Percentiles rank a stretch among this genome's conserved stretches.
Conservation (phyloP, 306 rosid species). For the Quercus parvula region DNA sequence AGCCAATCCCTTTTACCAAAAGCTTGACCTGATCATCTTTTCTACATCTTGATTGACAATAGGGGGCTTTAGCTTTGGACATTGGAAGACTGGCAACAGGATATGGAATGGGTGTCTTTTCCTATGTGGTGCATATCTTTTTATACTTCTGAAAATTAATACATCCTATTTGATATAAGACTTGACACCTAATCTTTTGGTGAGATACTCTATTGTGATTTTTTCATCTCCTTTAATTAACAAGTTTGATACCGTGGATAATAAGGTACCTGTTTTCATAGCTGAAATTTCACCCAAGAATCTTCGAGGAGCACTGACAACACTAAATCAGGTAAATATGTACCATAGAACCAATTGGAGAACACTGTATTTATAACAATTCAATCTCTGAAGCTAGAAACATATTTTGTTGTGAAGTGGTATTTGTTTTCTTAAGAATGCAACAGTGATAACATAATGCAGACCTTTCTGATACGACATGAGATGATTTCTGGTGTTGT, state of each 20-base stretch:
- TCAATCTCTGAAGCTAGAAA: conserved; percentile 1
- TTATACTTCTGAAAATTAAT: conserved; percentile 1
- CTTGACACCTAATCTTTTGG: not conserved
- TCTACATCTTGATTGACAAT: conserved; percentile 15
- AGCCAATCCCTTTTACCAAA: not conserved
- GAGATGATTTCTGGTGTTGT: not conserved
- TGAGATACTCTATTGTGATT: conserved; percentile 7
- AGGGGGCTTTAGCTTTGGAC: conserved; percentile 71
- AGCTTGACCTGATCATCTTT: not conserved
- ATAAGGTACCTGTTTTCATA: conserved; percentile 77
- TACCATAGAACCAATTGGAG: not conserved
- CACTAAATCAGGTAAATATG: conserved; percentile 69
- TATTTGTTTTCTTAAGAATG: not conserved
- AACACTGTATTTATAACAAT: not conserved
- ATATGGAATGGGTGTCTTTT: conserved; percentile 95
- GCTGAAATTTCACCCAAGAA: conserved; percentile 94
- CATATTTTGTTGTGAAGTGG: not conserved
- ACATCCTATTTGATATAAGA: conserved; percentile 1
- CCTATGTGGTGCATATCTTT: conserved; percentile 60
- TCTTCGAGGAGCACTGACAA: conserved; percentile 78
- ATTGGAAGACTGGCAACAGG: conserved; percentile 93
- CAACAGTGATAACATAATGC: not conserved
- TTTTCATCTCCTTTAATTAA: not conserved
- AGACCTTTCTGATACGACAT: not conserved
- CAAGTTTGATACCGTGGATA: conserved; percentile 20